phyloP scores from a whole-genome alignment of 208 protist species.

The Herpetomonas muscarum region DNA sequence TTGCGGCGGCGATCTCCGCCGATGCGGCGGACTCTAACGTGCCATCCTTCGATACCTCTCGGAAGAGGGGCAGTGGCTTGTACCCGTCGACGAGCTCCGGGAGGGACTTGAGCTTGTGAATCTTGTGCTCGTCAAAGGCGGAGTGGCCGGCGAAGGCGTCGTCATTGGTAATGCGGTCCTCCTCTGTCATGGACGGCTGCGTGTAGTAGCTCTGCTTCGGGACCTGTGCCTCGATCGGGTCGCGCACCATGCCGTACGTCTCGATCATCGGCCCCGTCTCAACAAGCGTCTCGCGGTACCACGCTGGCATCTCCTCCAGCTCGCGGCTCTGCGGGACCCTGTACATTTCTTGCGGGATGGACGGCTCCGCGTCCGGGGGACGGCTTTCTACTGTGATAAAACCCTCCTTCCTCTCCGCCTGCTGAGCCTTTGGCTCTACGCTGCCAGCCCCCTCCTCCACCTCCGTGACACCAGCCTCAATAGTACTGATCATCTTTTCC shows the following conservation, averaged over 20 bases:
- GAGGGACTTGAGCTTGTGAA: constrained; percentile 64
- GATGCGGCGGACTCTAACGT: constrained; percentile 20
- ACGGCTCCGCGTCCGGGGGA: constrained; percentile 54
- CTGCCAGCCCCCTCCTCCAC: constrained; percentile 5
- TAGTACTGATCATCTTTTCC: constrained; percentile 10
- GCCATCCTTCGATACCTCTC: constrained; percentile 49
- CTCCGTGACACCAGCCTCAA: constrained; percentile 26
- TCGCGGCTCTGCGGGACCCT: constrained; percentile 46
- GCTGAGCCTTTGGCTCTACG: not conserved
- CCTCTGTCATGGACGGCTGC: constrained; percentile 44
- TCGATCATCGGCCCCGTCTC: constrained; percentile 80
- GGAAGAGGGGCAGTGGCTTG: constrained; percentile 80
- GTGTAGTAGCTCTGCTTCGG: constrained; percentile 55
- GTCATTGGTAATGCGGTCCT: constrained; percentile 72
- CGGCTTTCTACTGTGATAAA: constrained; percentile 64
- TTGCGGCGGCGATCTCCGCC: constrained; percentile 11
- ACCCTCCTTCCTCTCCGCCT: constrained; percentile 10
- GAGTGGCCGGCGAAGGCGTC: constrained; percentile 54
- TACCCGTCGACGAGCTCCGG: constrained; percentile 80
- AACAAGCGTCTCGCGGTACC: constrained; percentile 74
- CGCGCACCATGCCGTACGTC: constrained; percentile 68
- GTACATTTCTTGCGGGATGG: constrained; percentile 72
- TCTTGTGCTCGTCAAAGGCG: constrained; percentile 84
- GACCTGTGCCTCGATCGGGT: constrained; percentile 61
- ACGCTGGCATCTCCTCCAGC: constrained; percentile 66